phyloP scores from a whole-genome alignment of 2,329 filamentous ascomycete species.

The Mariannaea sp. region DNA sequence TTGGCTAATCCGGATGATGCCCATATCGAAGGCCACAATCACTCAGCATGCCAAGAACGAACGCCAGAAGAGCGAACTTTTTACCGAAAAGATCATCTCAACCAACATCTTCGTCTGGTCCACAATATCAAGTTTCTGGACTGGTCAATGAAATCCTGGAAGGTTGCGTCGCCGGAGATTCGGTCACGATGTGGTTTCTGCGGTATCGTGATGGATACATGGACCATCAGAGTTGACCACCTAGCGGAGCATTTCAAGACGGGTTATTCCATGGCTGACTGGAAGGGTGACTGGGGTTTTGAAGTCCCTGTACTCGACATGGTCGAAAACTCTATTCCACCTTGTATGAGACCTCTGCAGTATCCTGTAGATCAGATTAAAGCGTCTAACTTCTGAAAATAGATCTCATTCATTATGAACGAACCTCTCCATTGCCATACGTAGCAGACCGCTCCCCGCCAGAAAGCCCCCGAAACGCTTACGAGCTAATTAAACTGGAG shows the following conservation, averaged over 20 bases:
- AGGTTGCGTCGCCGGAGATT: constrained; percentile 63
- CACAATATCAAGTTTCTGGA: constrained; percentile 64
- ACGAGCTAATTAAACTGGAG: constrained; percentile 64
- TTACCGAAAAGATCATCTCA: constrained; percentile 70
- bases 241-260: constrained; percentile 71
- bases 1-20: constrained; percentile 57
- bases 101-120: constrained; percentile 67
- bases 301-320: constrained; percentile 63
- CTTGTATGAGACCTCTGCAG: constrained; percentile 57
- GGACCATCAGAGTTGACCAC: constrained; percentile 65
- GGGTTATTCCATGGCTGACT: constrained; percentile 69
- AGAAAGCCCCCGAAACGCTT: constrained; percentile 60
- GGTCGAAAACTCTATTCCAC: constrained; percentile 70
- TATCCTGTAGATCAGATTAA: constrained; percentile 45
- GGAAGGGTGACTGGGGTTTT: constrained; percentile 74
- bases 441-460: constrained; percentile 51
- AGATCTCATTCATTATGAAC: constrained; percentile 69
- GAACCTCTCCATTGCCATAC: constrained; percentile 60
- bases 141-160: constrained; percentile 71
- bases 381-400: constrained; percentile 49
- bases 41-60: constrained; percentile 69
- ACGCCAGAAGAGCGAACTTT: constrained; percentile 65
- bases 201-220: constrained; percentile 64
- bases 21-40: constrained; percentile 64
- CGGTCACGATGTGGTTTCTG: constrained; percentile 70